Conservation (phyloP, 1,284 basidiomycete species). For the Austroboletus niveus region DNA sequence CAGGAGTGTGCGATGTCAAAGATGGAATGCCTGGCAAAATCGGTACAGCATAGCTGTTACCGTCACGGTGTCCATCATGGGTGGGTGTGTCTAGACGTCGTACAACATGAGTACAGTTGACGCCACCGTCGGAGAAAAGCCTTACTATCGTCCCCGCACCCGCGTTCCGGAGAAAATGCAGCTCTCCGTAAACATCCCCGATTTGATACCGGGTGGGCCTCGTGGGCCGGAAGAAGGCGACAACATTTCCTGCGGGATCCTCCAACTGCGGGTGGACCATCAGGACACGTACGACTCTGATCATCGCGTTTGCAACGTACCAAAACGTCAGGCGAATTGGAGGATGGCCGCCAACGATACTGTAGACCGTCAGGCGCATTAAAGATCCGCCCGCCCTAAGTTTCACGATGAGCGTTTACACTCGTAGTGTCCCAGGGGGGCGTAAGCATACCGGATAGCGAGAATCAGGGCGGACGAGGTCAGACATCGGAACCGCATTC, state of each 20-base stretch:
- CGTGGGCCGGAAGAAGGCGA: conserved; percentile 76
- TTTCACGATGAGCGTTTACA: conserved; percentile 16
- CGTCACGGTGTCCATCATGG: conserved; percentile 82
- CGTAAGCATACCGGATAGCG: conserved; percentile 50
- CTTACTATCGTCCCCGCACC: conserved; percentile 77
- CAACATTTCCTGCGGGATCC: conserved; percentile 62
- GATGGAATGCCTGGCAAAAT: conserved; percentile 66
- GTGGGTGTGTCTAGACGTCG: conserved; percentile 67
- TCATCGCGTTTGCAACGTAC: conserved; percentile 42
- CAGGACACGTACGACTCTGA: conserved; percentile 17
- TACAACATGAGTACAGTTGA: conserved; percentile 24
- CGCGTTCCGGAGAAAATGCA: conserved; percentile 74
- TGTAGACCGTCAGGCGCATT: conserved; percentile 76
- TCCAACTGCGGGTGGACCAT: conserved; percentile 50
- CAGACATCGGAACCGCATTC: conserved; percentile 76
- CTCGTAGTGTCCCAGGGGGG: conserved; percentile 2
- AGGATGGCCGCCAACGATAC: conserved; percentile 73
- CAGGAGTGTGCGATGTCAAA: conserved; percentile 41
- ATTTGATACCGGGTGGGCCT: conserved; percentile 75
- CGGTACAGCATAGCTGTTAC: conserved; percentile 82
- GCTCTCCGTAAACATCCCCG: conserved; percentile 79
- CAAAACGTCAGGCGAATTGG: conserved; percentile 55
- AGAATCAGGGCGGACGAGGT: conserved; percentile 68
- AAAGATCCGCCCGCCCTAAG: conserved; percentile 64
- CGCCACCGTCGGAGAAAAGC: conserved; percentile 11